phyloP scores from a whole-genome alignment of 441 rosid species.

The Aleurites moluccanus region DNA sequence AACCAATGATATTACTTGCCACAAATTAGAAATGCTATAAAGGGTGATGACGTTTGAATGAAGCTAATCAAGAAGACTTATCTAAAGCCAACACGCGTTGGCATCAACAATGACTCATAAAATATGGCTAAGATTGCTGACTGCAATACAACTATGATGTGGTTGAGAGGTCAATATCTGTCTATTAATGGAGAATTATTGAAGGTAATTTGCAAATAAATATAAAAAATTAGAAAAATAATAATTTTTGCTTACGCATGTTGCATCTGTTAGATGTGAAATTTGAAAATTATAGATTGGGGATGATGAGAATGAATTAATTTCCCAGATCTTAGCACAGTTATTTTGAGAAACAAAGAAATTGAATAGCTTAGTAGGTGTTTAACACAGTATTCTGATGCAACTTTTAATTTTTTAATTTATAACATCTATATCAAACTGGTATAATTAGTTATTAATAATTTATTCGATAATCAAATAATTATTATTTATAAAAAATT shows the following conservation, averaged over 20 bases:
- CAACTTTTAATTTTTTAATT: too few relatives aligned
- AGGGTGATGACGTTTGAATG: too few relatives aligned
- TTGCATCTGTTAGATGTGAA: background rate
- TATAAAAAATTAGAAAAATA: background rate
- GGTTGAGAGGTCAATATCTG: slow-evolving; percentile 30
- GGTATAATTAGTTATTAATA: too few relatives aligned
- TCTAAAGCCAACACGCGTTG: background rate
- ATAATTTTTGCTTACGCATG: slow-evolving; percentile 3
- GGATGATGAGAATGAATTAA: background rate
- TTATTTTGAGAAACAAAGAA: background rate
- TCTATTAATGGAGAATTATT: slow-evolving; percentile 26
- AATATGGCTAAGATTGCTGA: background rate
- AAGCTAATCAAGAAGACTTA: background rate
- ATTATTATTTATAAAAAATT: too few relatives aligned
- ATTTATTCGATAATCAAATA: too few relatives aligned
- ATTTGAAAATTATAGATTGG: background rate
- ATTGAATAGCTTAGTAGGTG: too few relatives aligned
- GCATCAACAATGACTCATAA: background rate
- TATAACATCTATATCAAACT: too few relatives aligned
- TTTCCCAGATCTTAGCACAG: background rate
- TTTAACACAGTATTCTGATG: too few relatives aligned
- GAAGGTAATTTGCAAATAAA: background rate
- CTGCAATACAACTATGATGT: background rate
- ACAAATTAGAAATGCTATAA: background rate
- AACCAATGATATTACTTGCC: too few relatives aligned